Conservation (phyloP, 1,284 basidiomycete species). For the Trametes pubescens region DNA sequence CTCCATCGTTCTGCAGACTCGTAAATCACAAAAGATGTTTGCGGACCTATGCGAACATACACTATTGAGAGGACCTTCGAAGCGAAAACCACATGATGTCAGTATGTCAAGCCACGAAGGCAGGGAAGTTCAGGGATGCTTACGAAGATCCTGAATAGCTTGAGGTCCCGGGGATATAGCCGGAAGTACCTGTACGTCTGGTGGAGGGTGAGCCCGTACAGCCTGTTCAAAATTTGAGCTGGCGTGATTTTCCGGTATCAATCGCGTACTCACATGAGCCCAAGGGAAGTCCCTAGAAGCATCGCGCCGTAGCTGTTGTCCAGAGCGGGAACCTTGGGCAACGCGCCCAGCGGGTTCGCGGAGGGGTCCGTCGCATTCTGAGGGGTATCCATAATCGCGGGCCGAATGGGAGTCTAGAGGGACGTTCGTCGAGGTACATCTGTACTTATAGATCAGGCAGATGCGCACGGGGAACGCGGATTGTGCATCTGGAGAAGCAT, state of each 20-base stretch:
- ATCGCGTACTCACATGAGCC: constrained; percentile 8
- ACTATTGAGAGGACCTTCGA: constrained; percentile 1
- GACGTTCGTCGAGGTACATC: not conserved
- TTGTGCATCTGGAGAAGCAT: not conserved
- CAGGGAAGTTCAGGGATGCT: not conserved
- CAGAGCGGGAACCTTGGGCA: constrained; percentile 2
- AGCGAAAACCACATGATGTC: not conserved
- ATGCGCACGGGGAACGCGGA: not conserved
- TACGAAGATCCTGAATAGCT: constrained; percentile 6
- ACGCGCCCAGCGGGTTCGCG: constrained; percentile 1
- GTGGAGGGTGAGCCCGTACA: constrained; percentile 20
- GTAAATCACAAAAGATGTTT: not conserved
- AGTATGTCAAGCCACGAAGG: not conserved
- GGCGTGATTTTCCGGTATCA: not conserved
- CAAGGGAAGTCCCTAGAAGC: constrained; percentile 15
- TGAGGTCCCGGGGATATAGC: constrained; percentile 13
- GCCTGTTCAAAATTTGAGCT: not conserved
- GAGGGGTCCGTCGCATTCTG: constrained; percentile 7
- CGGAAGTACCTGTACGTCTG: constrained; percentile 21
- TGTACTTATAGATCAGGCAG: constrained; percentile 3
- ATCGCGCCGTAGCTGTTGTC: constrained; percentile 19
- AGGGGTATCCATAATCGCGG: constrained; percentile 1
- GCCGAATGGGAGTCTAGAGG: not conserved
- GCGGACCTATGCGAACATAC: not conserved
- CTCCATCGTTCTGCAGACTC: not conserved